These are phyloP conservation scores for Fomitopsis betulina DNA, from an alignment of 1,284 basidiomycete species.

Conservation along the genomic window DNA sequence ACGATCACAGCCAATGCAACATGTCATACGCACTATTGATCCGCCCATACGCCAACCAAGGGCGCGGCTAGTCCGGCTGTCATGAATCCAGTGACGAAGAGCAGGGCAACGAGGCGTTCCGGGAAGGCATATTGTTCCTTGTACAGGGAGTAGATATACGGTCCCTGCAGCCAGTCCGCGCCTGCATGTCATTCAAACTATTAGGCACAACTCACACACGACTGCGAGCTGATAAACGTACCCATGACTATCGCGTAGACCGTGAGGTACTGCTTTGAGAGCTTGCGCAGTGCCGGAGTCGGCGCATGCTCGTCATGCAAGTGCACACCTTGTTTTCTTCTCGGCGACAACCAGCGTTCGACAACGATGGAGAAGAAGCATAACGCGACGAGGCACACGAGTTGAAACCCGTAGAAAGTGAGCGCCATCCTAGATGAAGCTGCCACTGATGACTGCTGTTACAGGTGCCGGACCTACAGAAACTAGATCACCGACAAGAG, in stretches of 20 bases:
- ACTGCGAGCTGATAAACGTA: constrained; percentile 22
- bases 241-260: constrained; percentile 75
- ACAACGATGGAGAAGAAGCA: constrained; percentile 42
- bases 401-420: constrained; percentile 50
- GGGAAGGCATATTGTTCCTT: constrained; percentile 62
- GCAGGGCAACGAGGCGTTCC: constrained; percentile 57
- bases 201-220: not conserved
- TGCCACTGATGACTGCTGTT: too few species aligned
- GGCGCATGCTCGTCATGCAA: constrained; percentile 19
- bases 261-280: constrained; percentile 55
- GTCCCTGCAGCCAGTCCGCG: constrained; percentile 77
- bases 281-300: constrained; percentile 23
- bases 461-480: too few species aligned
- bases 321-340: constrained; percentile 9
- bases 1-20: not conserved
- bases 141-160: constrained; percentile 71
- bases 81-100: constrained; percentile 72
- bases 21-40: constrained; percentile 53
- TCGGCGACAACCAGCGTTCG: constrained; percentile 38
- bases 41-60: constrained; percentile 70
- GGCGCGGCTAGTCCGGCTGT: constrained; percentile 66
- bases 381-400: constrained; percentile 37
- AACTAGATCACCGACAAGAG: too few species aligned
- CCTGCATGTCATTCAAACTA: constrained; percentile 33
- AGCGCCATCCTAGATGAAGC: not conserved